Base-by-base conservation (phyloP, 2,329 filamentous ascomycete genomes). In the Trichophaea hybrida region DNA sequence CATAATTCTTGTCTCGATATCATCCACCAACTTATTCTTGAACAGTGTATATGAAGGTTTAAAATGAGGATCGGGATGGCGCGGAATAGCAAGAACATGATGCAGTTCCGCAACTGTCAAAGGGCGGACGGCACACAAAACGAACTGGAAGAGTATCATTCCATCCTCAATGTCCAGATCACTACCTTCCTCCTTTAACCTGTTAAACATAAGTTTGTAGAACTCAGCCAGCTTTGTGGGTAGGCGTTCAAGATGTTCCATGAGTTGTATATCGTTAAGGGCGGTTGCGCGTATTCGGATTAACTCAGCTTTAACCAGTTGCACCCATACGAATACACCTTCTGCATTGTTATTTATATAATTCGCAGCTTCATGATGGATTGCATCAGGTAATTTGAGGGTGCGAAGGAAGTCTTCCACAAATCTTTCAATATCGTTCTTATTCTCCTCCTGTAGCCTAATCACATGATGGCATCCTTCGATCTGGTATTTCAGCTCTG, bases 301-400 rank as follows among this genome's bases (percentile, higher is more conserved):
- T 24, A 55, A 13, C 31, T 49, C 24, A 31, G 7, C 40, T 31
- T n/a, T 35, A 57, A 57, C 40, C 34, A 57, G 24, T 6, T 32
- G 6, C 6, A 57, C 54, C 49, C 7, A 7, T n/a, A n/a, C n/a
- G n/a, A n/a, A n/a, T n/a, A n/a, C n/a, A n/a, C n/a, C n/a, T n/a
- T n/a, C n/a, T n/a, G 54, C 54, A 57, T 46, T 17, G 5, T 46
- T 31, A 4, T 7, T 49, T 7, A 57, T 49, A 37, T 57, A 57
- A 5, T 57, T n/a, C 5, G 6, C 15, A 12, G 32, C 15, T 10
- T 52, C 49, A 5, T 8, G 49, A 35, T 31, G 32, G 49, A 33
- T 52, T 12, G 7, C 7, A 7, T 33, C 32, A 31, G 49, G 5
- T 52, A 52, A 35, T 31, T 12, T 15, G 32, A 33, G 10, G 7